A percentile compares a stretch with the other conserved stretches of the same genome.
phyloP scores from a whole-genome alignment of 495 filamentous ascomycete genomes.

The Ramalina intermedia region DNA sequence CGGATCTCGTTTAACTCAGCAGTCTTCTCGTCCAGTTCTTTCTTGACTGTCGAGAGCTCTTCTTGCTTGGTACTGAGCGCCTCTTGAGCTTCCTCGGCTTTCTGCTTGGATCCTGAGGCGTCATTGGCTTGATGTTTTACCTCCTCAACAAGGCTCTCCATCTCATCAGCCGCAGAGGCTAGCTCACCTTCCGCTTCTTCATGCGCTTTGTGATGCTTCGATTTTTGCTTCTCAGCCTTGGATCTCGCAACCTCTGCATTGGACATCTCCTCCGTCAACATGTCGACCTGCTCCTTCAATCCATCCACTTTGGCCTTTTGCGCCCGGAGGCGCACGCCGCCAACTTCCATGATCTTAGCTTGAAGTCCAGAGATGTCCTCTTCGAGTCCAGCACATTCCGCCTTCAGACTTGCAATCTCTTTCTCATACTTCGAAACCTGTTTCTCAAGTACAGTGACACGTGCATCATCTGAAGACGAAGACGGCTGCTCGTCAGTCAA shows the following conservation, averaged over 20 bases:
- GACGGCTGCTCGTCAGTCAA: conserved; percentile 64
- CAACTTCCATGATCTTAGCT: conserved; percentile 95
- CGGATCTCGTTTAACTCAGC: conserved; percentile 80
- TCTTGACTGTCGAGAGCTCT: conserved; percentile 64
- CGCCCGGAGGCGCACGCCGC: conserved; percentile 76
- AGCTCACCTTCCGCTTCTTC: conserved; percentile 64
- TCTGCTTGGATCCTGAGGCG: conserved; percentile 54
- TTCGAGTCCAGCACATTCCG: conserved; percentile 73
- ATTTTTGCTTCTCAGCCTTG: conserved; percentile 84
- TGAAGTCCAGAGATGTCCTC: conserved; percentile 82
- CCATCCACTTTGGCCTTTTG: conserved; percentile 93
- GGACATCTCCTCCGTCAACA: conserved; percentile 66
- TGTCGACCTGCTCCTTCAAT: conserved; percentile 69
- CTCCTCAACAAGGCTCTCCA: conserved; percentile 60
- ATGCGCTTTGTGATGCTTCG: conserved; percentile 71
- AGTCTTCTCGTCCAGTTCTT: conserved; percentile 73
- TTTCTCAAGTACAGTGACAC: conserved; percentile 54
- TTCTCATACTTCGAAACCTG: conserved; percentile 59
- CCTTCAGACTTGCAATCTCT: conserved; percentile 65
- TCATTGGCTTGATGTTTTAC: conserved; percentile 59
- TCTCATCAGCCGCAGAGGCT: conserved; percentile 50
- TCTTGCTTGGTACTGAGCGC: conserved; percentile 65
- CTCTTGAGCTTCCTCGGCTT: conserved; percentile 78
- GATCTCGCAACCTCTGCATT: conserved; percentile 69
- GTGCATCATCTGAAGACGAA: conserved; percentile 59